Conservation (phyloP, 345 rosid genomes). For the Angophora floribunda region DNA sequence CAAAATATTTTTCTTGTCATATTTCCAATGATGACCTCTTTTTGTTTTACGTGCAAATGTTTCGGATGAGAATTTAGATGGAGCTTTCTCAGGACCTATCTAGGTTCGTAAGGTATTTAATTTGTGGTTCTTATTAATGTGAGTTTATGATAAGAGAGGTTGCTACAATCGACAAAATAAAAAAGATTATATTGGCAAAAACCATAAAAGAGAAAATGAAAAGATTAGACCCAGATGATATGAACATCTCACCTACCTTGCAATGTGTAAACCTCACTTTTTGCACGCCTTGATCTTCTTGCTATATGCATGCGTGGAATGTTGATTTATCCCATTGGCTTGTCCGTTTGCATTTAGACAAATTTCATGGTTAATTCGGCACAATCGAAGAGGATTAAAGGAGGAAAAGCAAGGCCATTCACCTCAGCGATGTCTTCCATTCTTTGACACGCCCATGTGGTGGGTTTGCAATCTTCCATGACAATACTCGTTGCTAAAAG, state of each 20-base stretch:
- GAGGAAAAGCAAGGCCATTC: background rate
- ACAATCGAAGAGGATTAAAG: background rate
- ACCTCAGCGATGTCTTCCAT: background rate
- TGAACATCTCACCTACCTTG: background rate
- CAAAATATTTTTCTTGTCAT: too few species aligned
- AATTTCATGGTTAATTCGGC: background rate
- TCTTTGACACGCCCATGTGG: background rate
- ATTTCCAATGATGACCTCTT: too few species aligned
- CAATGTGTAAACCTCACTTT: background rate
- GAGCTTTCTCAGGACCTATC: too few species aligned
- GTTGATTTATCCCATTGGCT: background rate
- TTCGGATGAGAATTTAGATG: too few species aligned
- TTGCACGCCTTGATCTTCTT: background rate
- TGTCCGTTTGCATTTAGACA: background rate
- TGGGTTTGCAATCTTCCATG: background rate
- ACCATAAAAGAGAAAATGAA: background rate
- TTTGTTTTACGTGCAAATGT: too few species aligned
- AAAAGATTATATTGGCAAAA: background rate
- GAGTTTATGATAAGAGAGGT: background rate
- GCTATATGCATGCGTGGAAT: background rate
- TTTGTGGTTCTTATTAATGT: background rate
- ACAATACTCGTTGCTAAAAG: slow-evolving; percentile 2
- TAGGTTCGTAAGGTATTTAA: background rate
- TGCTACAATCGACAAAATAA: background rate
- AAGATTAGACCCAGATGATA: background rate